Base-by-base conservation (phyloP, 2,329 filamentous ascomycete species). In the Pseudocercospora ulei region DNA sequence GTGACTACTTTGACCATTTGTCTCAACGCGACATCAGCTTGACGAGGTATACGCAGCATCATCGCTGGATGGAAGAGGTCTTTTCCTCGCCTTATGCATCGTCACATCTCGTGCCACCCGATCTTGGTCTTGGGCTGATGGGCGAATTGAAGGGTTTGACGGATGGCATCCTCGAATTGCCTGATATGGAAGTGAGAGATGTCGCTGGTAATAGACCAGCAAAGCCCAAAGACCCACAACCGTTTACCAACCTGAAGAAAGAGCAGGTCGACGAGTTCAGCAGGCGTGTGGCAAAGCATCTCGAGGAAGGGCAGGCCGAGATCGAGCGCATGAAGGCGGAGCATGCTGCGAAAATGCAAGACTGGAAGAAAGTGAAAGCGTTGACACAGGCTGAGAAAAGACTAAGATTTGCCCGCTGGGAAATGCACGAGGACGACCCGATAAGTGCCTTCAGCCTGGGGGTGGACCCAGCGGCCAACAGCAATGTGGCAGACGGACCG, bases 1-100 rank as follows among this genome's bases (percentile, higher is more conserved):
- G 86, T 17, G 90, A 98, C 60, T 72, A 87, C 58, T 84, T 98
- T 55, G 90, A 98, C 57, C 76, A 85, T 47, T 68, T 95, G 46
- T 88, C 85, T 0, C 87, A 87, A 2, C 75, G 87, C 27, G 90
- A 98, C 48, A 81, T 98, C 45, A 93, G 86, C 52, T 69, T 84
- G 44, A 76, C 78, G 48, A 76, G 90, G 39, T 98, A 95, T 61
- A 80, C 80, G 58, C 86, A 95, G 57, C 92, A 98, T 54, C 88
- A 98, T 55, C 85, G 94, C 60, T 96, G 88, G 90, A 94, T 98
- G 84, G 90, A 96, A 57, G 88, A 98, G 63, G 79, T 98, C 17
- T 74, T 96, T 38, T 84, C 82, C 1, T 96, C 88, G 1, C 85
- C 87, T 0, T 95, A 94, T 57, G 72, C 81, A 14, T 81, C 88